Evolutionary conservation across 352 stramenopile genomes (phyloP).

Genomic region (Achlya hypogyna): DNA sequence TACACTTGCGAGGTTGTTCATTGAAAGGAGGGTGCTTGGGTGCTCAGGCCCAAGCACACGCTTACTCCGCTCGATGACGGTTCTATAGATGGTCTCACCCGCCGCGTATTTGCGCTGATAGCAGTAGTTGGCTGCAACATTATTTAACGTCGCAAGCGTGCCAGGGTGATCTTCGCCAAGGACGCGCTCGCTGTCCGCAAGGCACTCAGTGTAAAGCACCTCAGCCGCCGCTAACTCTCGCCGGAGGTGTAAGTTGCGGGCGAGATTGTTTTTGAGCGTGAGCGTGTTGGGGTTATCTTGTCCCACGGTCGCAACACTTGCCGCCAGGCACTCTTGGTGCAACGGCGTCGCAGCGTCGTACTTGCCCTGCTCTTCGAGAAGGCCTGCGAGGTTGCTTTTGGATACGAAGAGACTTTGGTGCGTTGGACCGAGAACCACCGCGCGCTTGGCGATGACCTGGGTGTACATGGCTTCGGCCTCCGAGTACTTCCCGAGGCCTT

Average conservation of each 20-base stretch:
- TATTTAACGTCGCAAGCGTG: not conserved
- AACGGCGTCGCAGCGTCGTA: not conserved
- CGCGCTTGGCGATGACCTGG: not conserved
- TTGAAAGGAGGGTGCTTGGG: not conserved
- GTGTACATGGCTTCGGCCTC: not conserved
- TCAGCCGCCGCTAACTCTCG: not conserved
- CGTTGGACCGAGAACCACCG: not conserved
- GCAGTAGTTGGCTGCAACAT: not conserved
- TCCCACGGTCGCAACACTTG: not conserved
- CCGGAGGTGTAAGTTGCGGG: not conserved
- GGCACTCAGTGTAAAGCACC: not conserved
- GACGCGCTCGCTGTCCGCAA: not conserved
- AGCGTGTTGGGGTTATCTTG: not conserved
- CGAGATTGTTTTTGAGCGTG: conserved; percentile 1
- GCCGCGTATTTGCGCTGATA: not conserved
- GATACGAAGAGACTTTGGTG: not conserved
- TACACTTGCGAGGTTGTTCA: not conserved
- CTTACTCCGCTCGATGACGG: not conserved
- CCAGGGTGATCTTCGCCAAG: not conserved
- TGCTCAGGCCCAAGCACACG: not conserved
- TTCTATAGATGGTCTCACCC: not conserved
- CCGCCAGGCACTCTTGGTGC: not conserved
- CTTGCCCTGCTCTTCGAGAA: not conserved
- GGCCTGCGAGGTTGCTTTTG: not conserved
- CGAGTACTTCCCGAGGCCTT: not conserved